Evolutionary conservation across 164 flowering plant genomes (phyloP).

Genomic region (Vitis rupestris): DNA sequence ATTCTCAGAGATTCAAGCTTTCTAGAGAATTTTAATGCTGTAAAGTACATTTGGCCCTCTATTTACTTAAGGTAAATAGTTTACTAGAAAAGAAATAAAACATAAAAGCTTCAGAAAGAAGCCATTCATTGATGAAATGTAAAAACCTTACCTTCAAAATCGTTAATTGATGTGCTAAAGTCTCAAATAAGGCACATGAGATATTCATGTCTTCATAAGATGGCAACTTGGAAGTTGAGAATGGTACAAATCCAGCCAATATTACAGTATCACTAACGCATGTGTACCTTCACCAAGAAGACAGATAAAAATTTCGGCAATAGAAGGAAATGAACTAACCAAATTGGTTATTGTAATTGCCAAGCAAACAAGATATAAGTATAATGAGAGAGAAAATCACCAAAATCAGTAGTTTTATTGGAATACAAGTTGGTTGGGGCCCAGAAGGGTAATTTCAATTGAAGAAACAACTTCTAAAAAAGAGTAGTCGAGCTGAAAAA

Average conservation of each 20-base stretch:
- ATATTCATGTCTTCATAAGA: constrained; percentile 34
- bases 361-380: too few relatives aligned
- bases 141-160: constrained; percentile 39
- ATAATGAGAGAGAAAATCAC: neutral
- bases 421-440: too few relatives aligned
- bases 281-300: constrained; percentile 45
- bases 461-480: too few relatives aligned
- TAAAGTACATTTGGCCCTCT: neutral
- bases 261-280: constrained; percentile 50
- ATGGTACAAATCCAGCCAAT: constrained; percentile 48
- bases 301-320: neutral
- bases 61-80: neutral
- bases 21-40: constrained; percentile 39
- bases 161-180: constrained; percentile 17
- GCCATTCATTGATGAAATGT: neutral
- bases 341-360: too few relatives aligned
- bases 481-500: too few relatives aligned
- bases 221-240: constrained; percentile 45
- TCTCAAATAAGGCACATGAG: constrained; percentile 19
- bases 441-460: too few relatives aligned
- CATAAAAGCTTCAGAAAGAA: neutral
- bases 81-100: neutral
- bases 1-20: constrained; percentile 22
- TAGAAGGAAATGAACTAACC: neutral
- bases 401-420: neutral